Conservation (phyloP, 2,329 filamentous ascomycete genomes). For the Penicillium digitatum region DNA sequence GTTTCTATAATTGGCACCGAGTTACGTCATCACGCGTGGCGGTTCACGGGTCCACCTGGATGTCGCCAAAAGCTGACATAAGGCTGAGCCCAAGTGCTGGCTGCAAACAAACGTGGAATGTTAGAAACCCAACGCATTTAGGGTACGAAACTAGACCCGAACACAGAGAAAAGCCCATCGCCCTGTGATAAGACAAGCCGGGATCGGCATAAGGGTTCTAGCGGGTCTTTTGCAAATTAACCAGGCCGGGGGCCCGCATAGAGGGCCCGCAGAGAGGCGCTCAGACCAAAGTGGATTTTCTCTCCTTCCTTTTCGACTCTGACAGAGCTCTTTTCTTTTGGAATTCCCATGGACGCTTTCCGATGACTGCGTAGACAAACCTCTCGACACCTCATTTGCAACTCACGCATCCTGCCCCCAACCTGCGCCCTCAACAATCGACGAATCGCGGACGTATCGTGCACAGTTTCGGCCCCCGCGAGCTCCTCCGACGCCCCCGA, state of each 20-base stretch:
- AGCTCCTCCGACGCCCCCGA: neutral
- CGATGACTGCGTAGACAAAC: neutral
- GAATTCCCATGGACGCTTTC: neutral
- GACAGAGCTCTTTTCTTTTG: neutral
- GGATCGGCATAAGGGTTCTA: neutral
- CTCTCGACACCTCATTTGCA: neutral
- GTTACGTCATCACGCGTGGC: neutral
- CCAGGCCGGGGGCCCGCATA: conserved; percentile 23
- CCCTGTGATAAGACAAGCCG: neutral
- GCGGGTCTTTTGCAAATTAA: conserved; percentile 6
- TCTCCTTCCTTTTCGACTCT: conserved; percentile 5
- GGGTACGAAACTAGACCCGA: neutral
- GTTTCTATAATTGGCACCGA: conserved; percentile 1
- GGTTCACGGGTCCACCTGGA: too few species aligned
- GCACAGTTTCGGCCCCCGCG: neutral
- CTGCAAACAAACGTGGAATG: neutral
- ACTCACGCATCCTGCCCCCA: neutral
- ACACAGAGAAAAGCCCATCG: neutral
- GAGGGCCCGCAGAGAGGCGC: too few species aligned
- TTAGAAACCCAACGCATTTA: neutral
- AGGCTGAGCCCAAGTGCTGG: neutral
- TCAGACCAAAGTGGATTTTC: conserved; percentile 18
- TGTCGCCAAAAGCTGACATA: neutral
- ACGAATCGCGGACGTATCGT: neutral
- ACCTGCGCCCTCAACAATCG: neutral